phyloP scores from a whole-genome alignment of 148 eudicot species.

The Salicornia ramosissima region DNA sequence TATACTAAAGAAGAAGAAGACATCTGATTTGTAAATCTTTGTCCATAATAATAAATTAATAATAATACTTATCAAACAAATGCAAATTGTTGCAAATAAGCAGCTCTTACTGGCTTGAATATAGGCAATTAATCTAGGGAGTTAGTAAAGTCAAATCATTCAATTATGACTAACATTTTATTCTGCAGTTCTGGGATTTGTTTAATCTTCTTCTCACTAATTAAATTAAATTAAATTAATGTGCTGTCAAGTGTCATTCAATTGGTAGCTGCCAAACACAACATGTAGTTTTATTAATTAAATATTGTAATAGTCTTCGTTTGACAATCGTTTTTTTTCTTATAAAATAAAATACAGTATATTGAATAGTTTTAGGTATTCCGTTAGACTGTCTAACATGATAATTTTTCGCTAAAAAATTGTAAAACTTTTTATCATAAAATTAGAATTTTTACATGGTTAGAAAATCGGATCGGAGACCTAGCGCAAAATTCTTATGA shows the following conservation, averaged over 20 bases:
- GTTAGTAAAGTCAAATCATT: slow-evolving; percentile 23
- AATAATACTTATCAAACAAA: background rate
- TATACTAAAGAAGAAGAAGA: background rate
- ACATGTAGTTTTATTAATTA: background rate
- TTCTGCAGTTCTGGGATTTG: slow-evolving; percentile 3
- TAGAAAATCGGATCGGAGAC: too few relatives aligned
- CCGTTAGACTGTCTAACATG: too few relatives aligned
- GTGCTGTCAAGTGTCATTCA: background rate
- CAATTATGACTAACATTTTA: background rate
- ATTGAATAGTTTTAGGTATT: too few relatives aligned
- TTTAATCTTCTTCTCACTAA: background rate
- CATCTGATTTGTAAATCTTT: background rate
- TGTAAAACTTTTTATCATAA: too few relatives aligned
- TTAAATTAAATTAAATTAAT: background rate
- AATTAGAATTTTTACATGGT: too few relatives aligned
- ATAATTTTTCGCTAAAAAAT: too few relatives aligned
- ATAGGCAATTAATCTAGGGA: slow-evolving; percentile 1
- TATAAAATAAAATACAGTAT: too few relatives aligned
- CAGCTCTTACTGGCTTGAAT: background rate
- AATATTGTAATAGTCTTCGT: slow-evolving; percentile 10
- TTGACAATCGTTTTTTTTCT: background rate
- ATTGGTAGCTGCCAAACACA: slow-evolving; percentile 9
- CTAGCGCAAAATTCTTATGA: too few relatives aligned
- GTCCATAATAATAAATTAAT: background rate
- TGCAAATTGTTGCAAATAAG: slow-evolving; percentile 4